Evolutionary conservation across 768 basidiomycete genomes (phyloP).

Genomic region (Suillus weaverae): DNA sequence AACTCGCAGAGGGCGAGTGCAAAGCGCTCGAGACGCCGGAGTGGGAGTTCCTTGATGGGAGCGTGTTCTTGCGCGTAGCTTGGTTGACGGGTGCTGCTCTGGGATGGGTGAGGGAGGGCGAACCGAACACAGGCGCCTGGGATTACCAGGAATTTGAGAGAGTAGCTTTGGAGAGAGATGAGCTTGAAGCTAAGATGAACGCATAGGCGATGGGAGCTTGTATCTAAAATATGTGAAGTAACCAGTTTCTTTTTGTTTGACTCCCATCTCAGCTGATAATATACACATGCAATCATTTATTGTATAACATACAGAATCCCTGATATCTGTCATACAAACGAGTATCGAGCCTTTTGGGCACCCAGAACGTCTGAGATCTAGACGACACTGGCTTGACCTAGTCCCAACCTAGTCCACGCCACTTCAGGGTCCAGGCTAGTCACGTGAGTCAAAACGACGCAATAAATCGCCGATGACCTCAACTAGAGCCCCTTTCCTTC

Average conservation of each 20-base stretch:
- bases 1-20: conserved; percentile 7
- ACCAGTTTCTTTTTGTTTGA: not conserved
- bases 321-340: not conserved
- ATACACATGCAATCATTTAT: not conserved
- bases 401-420: not conserved
- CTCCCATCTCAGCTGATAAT: not conserved
- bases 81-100: conserved; percentile 48
- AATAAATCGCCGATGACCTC: not conserved
- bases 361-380: not conserved
- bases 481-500: not conserved
- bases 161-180: conserved; percentile 21
- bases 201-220: not conserved
- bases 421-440: not conserved
- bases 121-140: conserved; percentile 27
- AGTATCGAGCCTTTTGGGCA: not conserved
- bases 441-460: not conserved
- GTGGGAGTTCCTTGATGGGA: conserved; percentile 56
- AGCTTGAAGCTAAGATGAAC: conserved; percentile 13
- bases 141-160: conserved; percentile 31
- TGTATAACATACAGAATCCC: not conserved
- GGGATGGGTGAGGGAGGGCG: conserved; percentile 43
- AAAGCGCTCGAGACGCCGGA: conserved; percentile 41
- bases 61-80: conserved; percentile 60
- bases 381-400: too few relatives aligned
- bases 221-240: not conserved